phyloP scores from a whole-genome alignment of 2,329 filamentous ascomycete species.

The Neofusicoccum kwambonambiense region DNA sequence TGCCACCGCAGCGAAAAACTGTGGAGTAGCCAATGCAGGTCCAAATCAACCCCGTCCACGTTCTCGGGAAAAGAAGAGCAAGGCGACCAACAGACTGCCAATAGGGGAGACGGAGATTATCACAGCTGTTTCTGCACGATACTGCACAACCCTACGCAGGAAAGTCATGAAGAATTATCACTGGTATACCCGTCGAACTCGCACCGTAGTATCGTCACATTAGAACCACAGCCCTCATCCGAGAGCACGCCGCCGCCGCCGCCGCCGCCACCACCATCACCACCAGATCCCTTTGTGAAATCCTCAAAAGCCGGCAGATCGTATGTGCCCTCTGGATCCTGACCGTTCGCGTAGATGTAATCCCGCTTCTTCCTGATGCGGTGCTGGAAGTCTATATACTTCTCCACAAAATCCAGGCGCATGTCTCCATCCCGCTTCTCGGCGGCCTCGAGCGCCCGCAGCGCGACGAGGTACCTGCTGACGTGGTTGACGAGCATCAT shows the following conservation, averaged over 20 bases:
- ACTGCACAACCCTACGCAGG: no score
- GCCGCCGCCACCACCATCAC: background rate
- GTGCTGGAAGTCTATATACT: constrained; percentile 49
- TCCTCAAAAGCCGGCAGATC: constrained; percentile 46
- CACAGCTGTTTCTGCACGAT: no score
- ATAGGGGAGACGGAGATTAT: background rate
- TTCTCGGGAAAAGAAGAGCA: no score
- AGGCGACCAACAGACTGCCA: no score
- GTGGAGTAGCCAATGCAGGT: background rate
- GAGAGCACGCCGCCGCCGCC: constrained; percentile 22
- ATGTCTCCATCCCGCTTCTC: constrained; percentile 51
- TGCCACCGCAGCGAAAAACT: background rate
- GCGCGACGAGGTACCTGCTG: constrained; percentile 60
- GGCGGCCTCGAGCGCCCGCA: constrained; percentile 52
- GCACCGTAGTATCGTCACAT: background rate
- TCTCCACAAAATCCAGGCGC: constrained; percentile 44
- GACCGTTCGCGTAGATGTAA: constrained; percentile 54
- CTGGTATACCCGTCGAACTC: background rate
- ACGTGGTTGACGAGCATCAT: constrained; percentile 66
- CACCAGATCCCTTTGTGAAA: constrained; percentile 3
- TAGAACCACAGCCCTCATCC: constrained; percentile 8
- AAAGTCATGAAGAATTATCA: no score
- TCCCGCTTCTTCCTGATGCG: constrained; percentile 50
- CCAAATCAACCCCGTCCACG: background rate
- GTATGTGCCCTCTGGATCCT: constrained; percentile 56